phyloP scores from a whole-genome alignment of 2,329 filamentous ascomycete genomes.

The Hymenoscyphus occultus region DNA sequence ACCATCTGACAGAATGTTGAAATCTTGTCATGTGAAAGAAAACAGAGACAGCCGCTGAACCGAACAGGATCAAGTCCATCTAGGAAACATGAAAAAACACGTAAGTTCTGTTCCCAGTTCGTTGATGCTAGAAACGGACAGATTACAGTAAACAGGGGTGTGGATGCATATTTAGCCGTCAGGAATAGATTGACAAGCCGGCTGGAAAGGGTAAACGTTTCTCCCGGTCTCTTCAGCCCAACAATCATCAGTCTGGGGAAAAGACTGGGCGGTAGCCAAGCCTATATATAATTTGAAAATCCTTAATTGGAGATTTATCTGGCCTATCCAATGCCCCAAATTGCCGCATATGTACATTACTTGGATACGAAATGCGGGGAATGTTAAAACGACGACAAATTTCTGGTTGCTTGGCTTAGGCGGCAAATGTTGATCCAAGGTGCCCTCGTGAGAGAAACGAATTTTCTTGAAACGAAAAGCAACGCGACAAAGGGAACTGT shows the following conservation, averaged over 20 bases:
- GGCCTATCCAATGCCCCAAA: not conserved
- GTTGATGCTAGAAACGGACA: not conserved
- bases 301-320: not conserved
- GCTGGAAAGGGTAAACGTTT: slow-evolving; percentile 12
- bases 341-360: not conserved
- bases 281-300: slow-evolving; percentile 8
- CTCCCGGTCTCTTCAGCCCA: slow-evolving; percentile 9
- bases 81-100: not conserved
- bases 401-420: not conserved
- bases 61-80: not conserved
- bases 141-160: not conserved
- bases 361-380: slow-evolving; percentile 4
- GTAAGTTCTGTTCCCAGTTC: not conserved
- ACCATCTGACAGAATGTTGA: not conserved
- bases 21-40: not conserved
- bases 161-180: slow-evolving; percentile 4
- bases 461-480: not conserved
- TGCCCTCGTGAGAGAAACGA: slow-evolving; percentile 7
- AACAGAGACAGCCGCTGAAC: not conserved
- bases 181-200: slow-evolving; percentile 5
- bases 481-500: not conserved
- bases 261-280: slow-evolving; percentile 10
- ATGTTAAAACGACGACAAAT: not conserved
- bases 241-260: slow-evolving; percentile 3
- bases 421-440: not conserved